Conservation (phyloP, 2,329 filamentous ascomycete genomes). For the Venturia aucupariae region DNA sequence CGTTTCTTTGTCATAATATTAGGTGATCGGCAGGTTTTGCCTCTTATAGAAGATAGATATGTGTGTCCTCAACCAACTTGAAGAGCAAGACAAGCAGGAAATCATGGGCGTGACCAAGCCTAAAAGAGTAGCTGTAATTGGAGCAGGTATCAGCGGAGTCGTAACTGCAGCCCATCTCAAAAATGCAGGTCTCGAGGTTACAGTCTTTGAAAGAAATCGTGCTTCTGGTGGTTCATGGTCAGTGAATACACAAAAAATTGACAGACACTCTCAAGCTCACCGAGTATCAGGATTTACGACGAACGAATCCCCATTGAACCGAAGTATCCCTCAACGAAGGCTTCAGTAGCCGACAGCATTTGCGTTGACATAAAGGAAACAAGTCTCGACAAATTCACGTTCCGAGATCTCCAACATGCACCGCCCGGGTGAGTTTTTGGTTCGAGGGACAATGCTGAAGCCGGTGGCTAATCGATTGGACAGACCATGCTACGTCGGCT, state of each 20-base stretch:
- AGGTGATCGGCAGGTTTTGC: neutral
- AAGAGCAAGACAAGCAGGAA: conserved; percentile 17
- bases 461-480: conserved; percentile 8
- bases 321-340: conserved; percentile 33
- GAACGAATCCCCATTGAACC: conserved; percentile 40
- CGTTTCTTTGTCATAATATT: neutral
- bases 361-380: neutral
- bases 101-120: conserved; percentile 18
- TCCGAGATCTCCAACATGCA: conserved; percentile 31
- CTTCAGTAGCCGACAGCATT: conserved; percentile 25
- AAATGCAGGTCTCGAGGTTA: conserved; percentile 35
- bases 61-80: conserved; percentile 12
- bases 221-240: conserved; percentile 49
- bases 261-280: neutral
- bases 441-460: neutral
- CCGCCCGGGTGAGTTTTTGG: conserved; percentile 34
- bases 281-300: conserved; percentile 38
- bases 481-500: conserved; percentile 43
- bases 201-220: conserved; percentile 45
- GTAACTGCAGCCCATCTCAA: conserved; percentile 28
- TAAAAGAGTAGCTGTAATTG: conserved; percentile 26
- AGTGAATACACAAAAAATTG: conserved; percentile 16
- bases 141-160: conserved; percentile 29
- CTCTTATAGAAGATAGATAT: conserved; percentile 12
- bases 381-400: conserved; percentile 12